Evolutionary conservation across 1,284 basidiomycete genomes (phyloP), one percentile per base, ranked within the genome.

Genomic region (Ustilago loliicola): DNA sequence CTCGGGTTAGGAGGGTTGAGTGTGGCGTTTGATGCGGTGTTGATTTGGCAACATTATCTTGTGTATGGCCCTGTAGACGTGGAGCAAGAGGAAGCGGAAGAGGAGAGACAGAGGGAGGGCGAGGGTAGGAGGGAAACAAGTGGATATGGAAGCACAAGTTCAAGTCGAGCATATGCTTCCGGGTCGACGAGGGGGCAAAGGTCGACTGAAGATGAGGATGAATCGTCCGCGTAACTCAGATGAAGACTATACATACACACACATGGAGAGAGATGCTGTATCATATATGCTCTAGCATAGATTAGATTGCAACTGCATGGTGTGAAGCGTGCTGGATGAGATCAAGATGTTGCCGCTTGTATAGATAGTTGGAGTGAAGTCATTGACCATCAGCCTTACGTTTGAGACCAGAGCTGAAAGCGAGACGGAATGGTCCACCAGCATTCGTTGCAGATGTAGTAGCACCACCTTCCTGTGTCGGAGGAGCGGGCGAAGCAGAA

Each of bases 31-130:
- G 87, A 88, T 66, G 15, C 77, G 0, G 57, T 86, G 15, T 83
- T 88, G 63, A 71, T 88, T 17, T 50, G 83, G 15, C 88, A 88
- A 77, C 88, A 88, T 68, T 88, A 84, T 61, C 62, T 85, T 15
- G 36, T 87, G 25, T 88, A 87, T 25, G 65, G 47, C 1, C 36
- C 50, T 10, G 67, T 59, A n/a, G 21, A 54, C 6, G 54, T 50
- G 3, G 54, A 17, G 0, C 34, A 56, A 17, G 29, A 47, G 4
- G n/a, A 32, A 27, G 52, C 36, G 30, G 7, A 45, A 21, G 29
- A 56, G 40, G 47, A 58, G 42, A 51, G 2, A 19, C 15, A 11
- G 40, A 27, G 8, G n/a, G 30, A 34, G 40, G 19, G n/a, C 21
- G 19, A n/a, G 34, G 27, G 34, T 10, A 50, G 40, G 10, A 13